phyloP scores from a whole-genome alignment of 1,139 yeast species.

The Geotrichum phurueaensis region DNA sequence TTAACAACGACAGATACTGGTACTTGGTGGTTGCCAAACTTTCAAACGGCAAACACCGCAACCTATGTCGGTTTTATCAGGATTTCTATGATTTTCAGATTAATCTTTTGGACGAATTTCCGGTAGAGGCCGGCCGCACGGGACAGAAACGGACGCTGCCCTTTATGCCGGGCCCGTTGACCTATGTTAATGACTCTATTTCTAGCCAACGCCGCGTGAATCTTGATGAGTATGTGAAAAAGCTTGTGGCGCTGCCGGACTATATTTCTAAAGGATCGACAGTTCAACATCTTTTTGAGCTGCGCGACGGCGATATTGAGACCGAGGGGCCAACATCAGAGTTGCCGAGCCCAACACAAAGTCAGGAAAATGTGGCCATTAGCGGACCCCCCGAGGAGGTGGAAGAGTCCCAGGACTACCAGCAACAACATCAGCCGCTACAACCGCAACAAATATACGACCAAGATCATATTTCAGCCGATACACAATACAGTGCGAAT shows the following conservation, averaged over 20 bases:
- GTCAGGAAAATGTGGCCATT: background rate
- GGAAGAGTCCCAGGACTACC: constrained; percentile 1
- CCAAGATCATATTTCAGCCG: background rate
- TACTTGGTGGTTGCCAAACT: constrained; percentile 68
- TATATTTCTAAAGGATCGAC: constrained; percentile 63
- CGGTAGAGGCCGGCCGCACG: constrained; percentile 86
- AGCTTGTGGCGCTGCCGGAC: constrained; percentile 65
- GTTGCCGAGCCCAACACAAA: constrained; percentile 39
- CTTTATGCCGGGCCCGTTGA: constrained; percentile 92
- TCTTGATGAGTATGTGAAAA: constrained; percentile 75
- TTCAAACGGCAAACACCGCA: constrained; percentile 61
- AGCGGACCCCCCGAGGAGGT: background rate
- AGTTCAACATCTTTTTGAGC: constrained; percentile 65
- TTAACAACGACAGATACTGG: constrained; percentile 87
- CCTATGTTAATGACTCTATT: constrained; percentile 83
- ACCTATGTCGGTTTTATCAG: constrained; percentile 83
- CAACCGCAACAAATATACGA: background rate
- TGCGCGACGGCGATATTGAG: constrained; percentile 59
- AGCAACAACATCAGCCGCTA: constrained; percentile 1
- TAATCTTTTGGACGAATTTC: constrained; percentile 73
- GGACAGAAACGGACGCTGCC: constrained; percentile 78
- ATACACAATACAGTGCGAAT: background rate
- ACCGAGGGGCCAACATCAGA: constrained; percentile 37
- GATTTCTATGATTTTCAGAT: constrained; percentile 95
- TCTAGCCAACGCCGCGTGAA: constrained; percentile 84